A percentile compares a stretch with the other conserved stretches of the same genome.
phyloP scores from a whole-genome alignment of 2,329 filamentous ascomycete species.

The Apiospora arundinis region DNA sequence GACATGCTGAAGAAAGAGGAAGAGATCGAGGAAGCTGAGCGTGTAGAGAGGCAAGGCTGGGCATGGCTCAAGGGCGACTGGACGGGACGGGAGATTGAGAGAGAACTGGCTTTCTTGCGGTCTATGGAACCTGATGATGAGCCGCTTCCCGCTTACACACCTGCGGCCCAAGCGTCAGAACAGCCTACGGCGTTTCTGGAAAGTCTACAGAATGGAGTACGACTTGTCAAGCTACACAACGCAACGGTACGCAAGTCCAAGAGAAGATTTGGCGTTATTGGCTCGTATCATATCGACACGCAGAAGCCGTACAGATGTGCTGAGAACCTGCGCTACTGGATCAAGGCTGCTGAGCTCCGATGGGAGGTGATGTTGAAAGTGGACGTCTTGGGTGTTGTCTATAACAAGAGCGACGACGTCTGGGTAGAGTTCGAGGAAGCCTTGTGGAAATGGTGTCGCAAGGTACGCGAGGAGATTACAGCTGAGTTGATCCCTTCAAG shows the following conservation, averaged over 20 bases:
- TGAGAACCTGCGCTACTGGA: slow-evolving; percentile 94
- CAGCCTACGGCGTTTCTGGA: slow-evolving; percentile 76
- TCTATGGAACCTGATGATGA: slow-evolving; percentile 71
- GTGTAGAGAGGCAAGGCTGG: slow-evolving; percentile 75
- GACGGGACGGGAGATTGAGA: slow-evolving; percentile 74
- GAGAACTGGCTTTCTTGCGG: slow-evolving; percentile 81
- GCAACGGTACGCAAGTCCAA: slow-evolving; percentile 83
- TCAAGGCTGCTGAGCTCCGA: slow-evolving; percentile 91
- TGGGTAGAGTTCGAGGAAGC: slow-evolving; percentile 87
- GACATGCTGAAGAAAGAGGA: slow-evolving; percentile 79
- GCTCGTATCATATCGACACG: slow-evolving; percentile 88
- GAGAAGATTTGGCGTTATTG: slow-evolving; percentile 87
- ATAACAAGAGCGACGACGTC: slow-evolving; percentile 69
- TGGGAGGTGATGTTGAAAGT: slow-evolving; percentile 87
- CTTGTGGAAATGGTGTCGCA: slow-evolving; percentile 81
- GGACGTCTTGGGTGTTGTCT: slow-evolving; percentile 86
- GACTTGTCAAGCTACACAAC: slow-evolving; percentile 89
- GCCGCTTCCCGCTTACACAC: slow-evolving; percentile 72
- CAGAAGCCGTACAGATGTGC: slow-evolving; percentile 92
- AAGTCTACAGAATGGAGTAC: slow-evolving; percentile 77
- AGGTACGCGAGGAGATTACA: slow-evolving; percentile 82
- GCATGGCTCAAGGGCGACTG: slow-evolving; percentile 82
- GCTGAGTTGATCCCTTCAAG: slow-evolving; percentile 54
- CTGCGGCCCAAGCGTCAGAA: slow-evolving; percentile 55
- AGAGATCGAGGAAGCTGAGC: slow-evolving; percentile 75